Evolutionary conservation across 768 basidiomycete species (phyloP).

Genomic region (Dacryopinax spathularia): DNA sequence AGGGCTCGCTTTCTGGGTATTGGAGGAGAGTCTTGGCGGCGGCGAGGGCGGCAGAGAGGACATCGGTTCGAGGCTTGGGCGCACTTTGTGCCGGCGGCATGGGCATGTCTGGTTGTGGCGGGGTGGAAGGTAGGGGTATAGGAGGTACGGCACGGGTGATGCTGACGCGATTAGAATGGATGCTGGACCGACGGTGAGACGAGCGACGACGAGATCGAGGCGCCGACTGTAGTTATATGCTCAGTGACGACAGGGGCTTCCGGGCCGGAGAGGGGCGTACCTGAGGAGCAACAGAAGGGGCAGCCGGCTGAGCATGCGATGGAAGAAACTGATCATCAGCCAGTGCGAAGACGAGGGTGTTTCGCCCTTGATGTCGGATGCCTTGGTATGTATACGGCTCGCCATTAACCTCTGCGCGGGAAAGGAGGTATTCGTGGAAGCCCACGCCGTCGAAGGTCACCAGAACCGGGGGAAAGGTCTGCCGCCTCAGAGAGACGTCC

Average conservation of each 20-base stretch:
- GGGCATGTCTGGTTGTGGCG: neutral
- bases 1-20: slow-evolving; percentile 2
- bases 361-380: neutral
- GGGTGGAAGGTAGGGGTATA: neutral
- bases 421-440: neutral
- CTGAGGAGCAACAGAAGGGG: neutral
- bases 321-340: neutral
- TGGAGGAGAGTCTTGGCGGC: neutral
- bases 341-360: neutral
- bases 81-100: neutral
- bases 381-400: neutral
- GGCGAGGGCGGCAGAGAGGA: neutral
- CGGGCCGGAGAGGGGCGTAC: neutral
- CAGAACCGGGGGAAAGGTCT: neutral
- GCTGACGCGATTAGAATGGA: neutral
- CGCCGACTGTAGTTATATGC: neutral
- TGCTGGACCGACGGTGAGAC: neutral
- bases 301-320: neutral
- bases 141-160: neutral
- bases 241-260: neutral
- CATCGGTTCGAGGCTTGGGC: neutral
- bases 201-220: neutral
- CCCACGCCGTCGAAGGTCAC: neutral
- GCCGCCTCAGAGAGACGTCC: neutral
- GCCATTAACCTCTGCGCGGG: neutral